Evolutionary conservation across 2,329 filamentous ascomycete species (phyloP).

Genomic region (Aspergillus latus): DNA sequence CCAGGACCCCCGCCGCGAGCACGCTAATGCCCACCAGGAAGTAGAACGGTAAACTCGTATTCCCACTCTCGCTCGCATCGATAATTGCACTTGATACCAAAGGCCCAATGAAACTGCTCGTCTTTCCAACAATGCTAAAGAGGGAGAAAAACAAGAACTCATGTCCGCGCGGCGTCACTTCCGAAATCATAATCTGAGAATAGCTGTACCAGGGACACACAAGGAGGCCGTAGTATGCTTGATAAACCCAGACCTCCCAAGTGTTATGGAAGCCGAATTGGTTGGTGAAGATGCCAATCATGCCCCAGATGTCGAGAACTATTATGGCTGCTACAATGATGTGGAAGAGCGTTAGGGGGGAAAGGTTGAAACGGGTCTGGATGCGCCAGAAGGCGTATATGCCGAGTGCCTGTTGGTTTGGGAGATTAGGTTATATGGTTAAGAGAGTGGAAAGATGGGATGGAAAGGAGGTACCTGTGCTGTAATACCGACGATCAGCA

Average conservation of each 20-base stretch:
- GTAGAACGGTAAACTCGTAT: constrained; percentile 65
- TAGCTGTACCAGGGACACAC: constrained; percentile 72
- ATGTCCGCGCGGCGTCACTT: constrained; percentile 66
- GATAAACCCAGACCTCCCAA: constrained; percentile 56
- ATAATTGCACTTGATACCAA: constrained; percentile 70
- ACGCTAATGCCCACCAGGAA: constrained; percentile 62
- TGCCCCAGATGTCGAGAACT: constrained; percentile 58
- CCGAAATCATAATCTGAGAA: constrained; percentile 69
- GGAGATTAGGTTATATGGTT: neutral
- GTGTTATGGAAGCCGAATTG: constrained; percentile 54
- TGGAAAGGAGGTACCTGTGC: constrained; percentile 51
- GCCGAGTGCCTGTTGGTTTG: constrained; percentile 46
- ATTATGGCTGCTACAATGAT: constrained; percentile 62
- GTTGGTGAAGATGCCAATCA: constrained; percentile 59
- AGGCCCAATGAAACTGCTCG: constrained; percentile 66
- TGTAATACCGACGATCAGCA: constrained; percentile 65
- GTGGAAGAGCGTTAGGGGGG: constrained; percentile 70
- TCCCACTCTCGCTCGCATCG: constrained; percentile 55
- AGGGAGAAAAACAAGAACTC: constrained; percentile 70
- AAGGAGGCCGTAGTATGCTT: constrained; percentile 63
- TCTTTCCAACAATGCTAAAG: constrained; percentile 69
- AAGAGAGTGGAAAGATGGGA: neutral
- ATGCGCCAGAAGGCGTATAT: constrained; percentile 63
- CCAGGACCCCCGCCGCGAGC: constrained; percentile 55
- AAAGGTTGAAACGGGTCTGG: constrained; percentile 59